Evolutionary conservation across 352 stramenopile species (phyloP), one percentile per base, ranked within the genome.

Genomic region (Phytophthora hybrid): DNA sequence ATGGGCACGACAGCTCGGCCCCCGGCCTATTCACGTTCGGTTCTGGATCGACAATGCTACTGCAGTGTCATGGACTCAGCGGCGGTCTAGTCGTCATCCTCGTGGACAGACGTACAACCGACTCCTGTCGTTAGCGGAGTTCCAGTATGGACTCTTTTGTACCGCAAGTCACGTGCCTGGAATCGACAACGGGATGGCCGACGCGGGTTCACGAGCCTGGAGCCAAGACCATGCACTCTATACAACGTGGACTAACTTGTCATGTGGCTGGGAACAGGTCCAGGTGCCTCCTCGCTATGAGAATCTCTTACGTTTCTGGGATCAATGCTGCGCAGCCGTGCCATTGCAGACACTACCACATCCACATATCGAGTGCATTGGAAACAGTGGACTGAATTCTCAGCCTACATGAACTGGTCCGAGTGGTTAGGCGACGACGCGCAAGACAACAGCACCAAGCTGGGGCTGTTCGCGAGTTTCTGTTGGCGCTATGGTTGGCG

Each of bases 31-130:
- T 23, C 37, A 21, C 9, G 13, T 63, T 16, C 18, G 41, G 5
- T 63, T 63, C n/a, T 52, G 32, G 56, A 63, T 63, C 13, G 56
- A 63, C n/a, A 63, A 63, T n/a, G 32, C 19, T 8, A 63, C 7
- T 14, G 56, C 56, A 34, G 56, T 63, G 13, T 41, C 59, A 16
- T 65, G 59, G 59, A 37, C 59, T 18, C 41, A 65, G 6, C 46
- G 46, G 3, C 41, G 59, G 6, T 5, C 44, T 8, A 65, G 46
- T 31, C 59, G 59, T 13, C 59, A 34, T 18, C 46, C 59, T 16
- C 14, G 5, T 3, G 59, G 46, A 29, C 59, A 65, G 59, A 14
- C 31, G 0, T 65, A 65, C 23, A 65, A 58, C 31, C 59, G 59
- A 8, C 29, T 65, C 16, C 31, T 65, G n/a, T 65, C 59, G 18